Evolutionary conservation across 805 yeast species (phyloP), one percentile per base, ranked within the genome.

Genomic region (Blastobotrys parvus): DNA sequence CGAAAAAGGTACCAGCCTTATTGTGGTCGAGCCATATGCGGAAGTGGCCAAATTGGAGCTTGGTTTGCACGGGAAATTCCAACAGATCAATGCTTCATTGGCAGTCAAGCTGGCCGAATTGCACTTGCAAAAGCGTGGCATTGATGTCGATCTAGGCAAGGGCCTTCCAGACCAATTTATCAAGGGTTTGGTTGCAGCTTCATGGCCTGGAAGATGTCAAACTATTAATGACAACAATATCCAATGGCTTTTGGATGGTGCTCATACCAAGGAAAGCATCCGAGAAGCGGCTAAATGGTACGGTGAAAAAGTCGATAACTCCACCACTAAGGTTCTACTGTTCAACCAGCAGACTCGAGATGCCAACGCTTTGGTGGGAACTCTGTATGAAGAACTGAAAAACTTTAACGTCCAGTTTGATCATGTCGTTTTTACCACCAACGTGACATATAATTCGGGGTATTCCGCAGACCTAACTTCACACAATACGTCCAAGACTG

Each of bases 191-290:
- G 76, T 70, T 41, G 45, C 63, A 2, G 83, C 94, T 1, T 65
- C 70, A 36, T 92, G 97, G 96, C 92, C 92, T n/a, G 99, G 99
- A 1, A 71, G 99, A 53, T 90, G 97, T 54, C 97, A 94, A 64
- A 70, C 77, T 1, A 62, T 86, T 23, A 47, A 53, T 4, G 71
- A 66, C 19, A 67, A 68, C 20, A 62, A 65, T 13, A 63, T 81
- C 15, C 74, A 72, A n/a, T 92, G 96, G 95, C 80, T 65, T 50
- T 64, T 90, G 13, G 99, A 92, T 64, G 99, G 99, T 16, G 97
- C 98, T 0, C 99, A 92, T 55, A 92, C 98, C 0, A 65, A 73
- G 37, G 99, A 92, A 56, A 84, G 95, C 46, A 75, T 94, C 19
- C 69, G 70, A 23, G 94, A 80, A n/a, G 84, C 96, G 0, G 72